Percentiles rank a stretch among this genome's conserved stretches.
Evolutionary conservation across 768 basidiomycete genomes (phyloP).

Genomic region (Pleurotus tuoliensis): DNA sequence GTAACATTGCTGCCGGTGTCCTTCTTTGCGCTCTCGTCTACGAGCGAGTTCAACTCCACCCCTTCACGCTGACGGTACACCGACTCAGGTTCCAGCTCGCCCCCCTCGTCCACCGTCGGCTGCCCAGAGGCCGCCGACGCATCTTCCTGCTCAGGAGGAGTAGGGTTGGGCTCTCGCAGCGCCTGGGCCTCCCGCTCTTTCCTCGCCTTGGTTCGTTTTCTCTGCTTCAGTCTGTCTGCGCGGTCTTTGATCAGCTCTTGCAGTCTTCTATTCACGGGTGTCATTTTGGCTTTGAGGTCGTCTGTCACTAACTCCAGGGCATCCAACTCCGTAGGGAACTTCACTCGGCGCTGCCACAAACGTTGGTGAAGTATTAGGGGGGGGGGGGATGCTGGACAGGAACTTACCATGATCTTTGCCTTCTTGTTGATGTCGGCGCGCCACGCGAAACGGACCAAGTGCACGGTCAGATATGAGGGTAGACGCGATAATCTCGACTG

Average conservation of each 20-base stretch:
- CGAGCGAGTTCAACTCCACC: slow-evolving; percentile 57
- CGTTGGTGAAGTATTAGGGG: too few relatives aligned
- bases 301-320: slow-evolving; percentile 78
- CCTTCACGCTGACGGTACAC: slow-evolving; percentile 63
- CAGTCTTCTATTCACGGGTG: slow-evolving; percentile 66
- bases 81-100: slow-evolving; percentile 62
- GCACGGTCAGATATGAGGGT: slow-evolving; percentile 81
- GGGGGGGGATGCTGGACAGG: neutral
- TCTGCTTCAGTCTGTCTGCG: slow-evolving; percentile 74
- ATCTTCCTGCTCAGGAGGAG: neutral
- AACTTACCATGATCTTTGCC: slow-evolving; percentile 89
- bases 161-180: neutral
- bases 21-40: slow-evolving; percentile 56
- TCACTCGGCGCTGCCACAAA: slow-evolving; percentile 70
- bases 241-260: slow-evolving; percentile 85
- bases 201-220: slow-evolving; percentile 63
- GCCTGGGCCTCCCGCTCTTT: slow-evolving; percentile 3
- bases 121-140: slow-evolving; percentile 12
- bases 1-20: slow-evolving; percentile 75
- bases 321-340: slow-evolving; percentile 88
- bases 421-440: slow-evolving; percentile 86
- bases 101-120: slow-evolving; percentile 26
- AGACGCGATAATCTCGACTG: slow-evolving; percentile 79
- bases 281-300: slow-evolving; percentile 68
- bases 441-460: slow-evolving; percentile 98